A percentile compares a stretch with the other conserved stretches of the same genome.
Conservation (phyloP, 2,329 filamentous ascomycete species). For the Macroventuria anomochaeta region DNA sequence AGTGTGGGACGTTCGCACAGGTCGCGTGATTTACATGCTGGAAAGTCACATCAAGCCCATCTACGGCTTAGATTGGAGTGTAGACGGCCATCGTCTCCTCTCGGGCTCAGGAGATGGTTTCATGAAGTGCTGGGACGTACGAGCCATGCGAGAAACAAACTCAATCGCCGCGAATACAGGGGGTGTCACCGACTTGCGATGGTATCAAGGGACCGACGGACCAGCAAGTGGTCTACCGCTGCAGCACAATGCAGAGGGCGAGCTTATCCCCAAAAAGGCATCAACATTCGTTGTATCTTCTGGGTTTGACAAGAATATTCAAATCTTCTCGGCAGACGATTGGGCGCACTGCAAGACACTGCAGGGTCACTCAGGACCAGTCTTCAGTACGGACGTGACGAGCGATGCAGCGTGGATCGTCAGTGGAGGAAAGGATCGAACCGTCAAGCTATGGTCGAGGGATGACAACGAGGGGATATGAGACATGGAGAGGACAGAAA, state of each 20-base stretch:
- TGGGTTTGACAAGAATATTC: slow-evolving; percentile 94
- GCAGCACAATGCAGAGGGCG: slow-evolving; percentile 69
- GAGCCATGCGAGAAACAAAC: slow-evolving; percentile 82
- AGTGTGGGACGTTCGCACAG: slow-evolving; percentile 93
- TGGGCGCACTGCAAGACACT: slow-evolving; percentile 89
- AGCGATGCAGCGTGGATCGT: slow-evolving; percentile 89
- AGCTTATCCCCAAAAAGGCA: slow-evolving; percentile 74
- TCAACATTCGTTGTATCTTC: slow-evolving; percentile 90
- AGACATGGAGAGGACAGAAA: slow-evolving; percentile 7
- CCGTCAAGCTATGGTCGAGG: slow-evolving; percentile 93
- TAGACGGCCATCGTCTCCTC: slow-evolving; percentile 90
- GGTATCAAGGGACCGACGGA: slow-evolving; percentile 89
- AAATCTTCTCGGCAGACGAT: slow-evolving; percentile 94
- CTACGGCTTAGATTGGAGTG: slow-evolving; percentile 89
- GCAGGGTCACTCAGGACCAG: slow-evolving; percentile 88
- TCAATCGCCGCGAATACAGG: slow-evolving; percentile 90
- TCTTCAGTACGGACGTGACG: slow-evolving; percentile 88
- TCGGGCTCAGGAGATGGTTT: slow-evolving; percentile 92
- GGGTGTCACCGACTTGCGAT: slow-evolving; percentile 89
- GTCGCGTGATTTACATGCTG: slow-evolving; percentile 92
- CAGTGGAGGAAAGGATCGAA: slow-evolving; percentile 91
- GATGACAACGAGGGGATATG: slow-evolving; percentile 59
- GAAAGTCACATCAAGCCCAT: slow-evolving; percentile 94
- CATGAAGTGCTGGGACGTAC: slow-evolving; percentile 97
- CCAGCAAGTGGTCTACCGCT: slow-evolving; percentile 67